Conservation (phyloP, 148 eudicot genomes). For the Cornus suecica region DNA sequence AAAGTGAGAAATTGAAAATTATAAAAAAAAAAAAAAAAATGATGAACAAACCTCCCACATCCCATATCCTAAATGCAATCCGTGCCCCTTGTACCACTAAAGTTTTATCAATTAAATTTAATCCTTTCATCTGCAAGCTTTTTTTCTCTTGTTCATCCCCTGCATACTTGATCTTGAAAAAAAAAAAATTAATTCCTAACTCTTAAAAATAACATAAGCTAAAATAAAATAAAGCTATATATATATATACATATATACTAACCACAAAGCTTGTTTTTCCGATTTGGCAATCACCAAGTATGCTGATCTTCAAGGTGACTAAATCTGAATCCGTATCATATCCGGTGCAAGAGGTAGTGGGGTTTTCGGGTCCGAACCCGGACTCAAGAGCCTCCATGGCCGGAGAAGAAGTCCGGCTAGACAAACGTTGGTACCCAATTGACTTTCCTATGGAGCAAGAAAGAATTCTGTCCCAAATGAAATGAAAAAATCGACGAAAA, state of each 20-base stretch:
- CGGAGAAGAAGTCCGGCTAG: conserved; percentile 20
- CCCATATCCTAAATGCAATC: conserved; percentile 88
- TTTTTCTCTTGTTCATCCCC: conserved; percentile 80
- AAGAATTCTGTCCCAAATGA: conserved; percentile 55
- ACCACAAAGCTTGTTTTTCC: conserved; percentile 90
- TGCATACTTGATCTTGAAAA: conserved; percentile 67
- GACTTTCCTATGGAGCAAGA: conserved; percentile 40
- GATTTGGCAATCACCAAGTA: conserved; percentile 69
- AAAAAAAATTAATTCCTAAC: background rate
- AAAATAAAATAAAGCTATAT: background rate
- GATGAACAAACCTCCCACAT: conserved; percentile 67
- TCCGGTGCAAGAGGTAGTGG: conserved; percentile 24
- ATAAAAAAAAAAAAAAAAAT: background rate
- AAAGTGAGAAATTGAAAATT: too few relatives aligned
- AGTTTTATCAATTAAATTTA: conserved; percentile 79
- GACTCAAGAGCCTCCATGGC: conserved; percentile 24
- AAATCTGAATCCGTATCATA: conserved; percentile 74
- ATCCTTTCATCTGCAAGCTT: conserved; percentile 66
- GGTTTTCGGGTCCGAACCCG: conserved; percentile 11
- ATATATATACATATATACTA: conserved; percentile 8
- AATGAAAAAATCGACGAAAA: conserved; percentile 44
- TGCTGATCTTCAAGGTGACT: conserved; percentile 65
- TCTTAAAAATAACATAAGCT: background rate
- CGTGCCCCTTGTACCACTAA: conserved; percentile 63
- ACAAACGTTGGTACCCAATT: conserved; percentile 35